phyloP scores from a whole-genome alignment of 345 rosid species.

The Ceriops zippeliana region DNA sequence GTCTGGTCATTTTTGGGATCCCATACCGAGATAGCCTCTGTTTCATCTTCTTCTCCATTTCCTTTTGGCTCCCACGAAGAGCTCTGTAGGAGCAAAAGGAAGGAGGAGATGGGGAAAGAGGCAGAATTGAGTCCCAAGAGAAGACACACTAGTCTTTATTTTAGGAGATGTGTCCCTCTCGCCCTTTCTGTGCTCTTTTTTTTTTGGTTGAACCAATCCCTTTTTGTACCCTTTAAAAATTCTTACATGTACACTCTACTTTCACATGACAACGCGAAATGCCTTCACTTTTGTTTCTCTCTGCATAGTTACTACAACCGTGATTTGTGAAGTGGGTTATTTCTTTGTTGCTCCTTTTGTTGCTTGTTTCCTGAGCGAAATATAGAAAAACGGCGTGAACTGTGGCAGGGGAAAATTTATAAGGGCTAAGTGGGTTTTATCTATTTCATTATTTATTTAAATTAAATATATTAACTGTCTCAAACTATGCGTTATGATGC shows the following conservation, averaged over 20 bases:
- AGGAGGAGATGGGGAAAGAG: neutral
- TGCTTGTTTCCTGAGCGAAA: neutral
- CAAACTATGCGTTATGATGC: too few relatives aligned
- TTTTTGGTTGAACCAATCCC: neutral
- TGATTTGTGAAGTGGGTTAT: slow-evolving; percentile 32
- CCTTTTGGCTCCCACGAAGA: slow-evolving; percentile 16
- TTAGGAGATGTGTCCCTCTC: neutral
- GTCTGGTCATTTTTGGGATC: slow-evolving; percentile 1
- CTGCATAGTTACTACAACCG: neutral
- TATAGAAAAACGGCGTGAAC: slow-evolving; percentile 6
- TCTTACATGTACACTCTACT: slow-evolving; percentile 18
- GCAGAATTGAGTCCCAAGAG: neutral
- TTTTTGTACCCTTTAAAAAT: neutral
- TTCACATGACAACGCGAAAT: slow-evolving; percentile 24
- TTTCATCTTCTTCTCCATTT: slow-evolving; percentile 12
- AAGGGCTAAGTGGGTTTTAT: too few relatives aligned
- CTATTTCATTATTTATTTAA: too few relatives aligned
- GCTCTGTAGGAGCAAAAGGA: slow-evolving; percentile 18
- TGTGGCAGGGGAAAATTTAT: too few relatives aligned
- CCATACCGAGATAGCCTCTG: neutral
- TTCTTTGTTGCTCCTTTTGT: slow-evolving; percentile 10
- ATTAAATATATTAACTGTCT: too few relatives aligned
- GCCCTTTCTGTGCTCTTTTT: neutral
- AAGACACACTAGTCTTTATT: neutral
- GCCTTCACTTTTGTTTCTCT: neutral